These are phyloP conservation scores for Talaromyces albobiverticillius DNA, from an alignment of 2,329 filamentous ascomycete genomes.

Conservation along the genomic window DNA sequence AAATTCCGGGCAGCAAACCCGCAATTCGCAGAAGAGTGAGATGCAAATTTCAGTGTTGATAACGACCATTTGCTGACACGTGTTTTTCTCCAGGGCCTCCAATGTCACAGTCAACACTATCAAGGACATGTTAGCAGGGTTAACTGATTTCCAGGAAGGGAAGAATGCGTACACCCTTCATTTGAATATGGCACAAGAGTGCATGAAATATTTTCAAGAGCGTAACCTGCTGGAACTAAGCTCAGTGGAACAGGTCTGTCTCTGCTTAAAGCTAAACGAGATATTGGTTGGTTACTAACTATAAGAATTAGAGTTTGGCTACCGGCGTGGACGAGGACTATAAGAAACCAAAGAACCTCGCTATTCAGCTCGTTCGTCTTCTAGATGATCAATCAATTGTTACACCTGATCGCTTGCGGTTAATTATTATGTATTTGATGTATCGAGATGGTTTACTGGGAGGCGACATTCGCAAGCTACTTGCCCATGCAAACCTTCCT, in stretches of 20 bases:
- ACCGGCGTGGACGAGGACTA: conserved; percentile 92
- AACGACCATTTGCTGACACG: neutral
- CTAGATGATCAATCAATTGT: conserved; percentile 77
- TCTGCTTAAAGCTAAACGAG: conserved; percentile 6
- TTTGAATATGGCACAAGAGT: conserved; percentile 93
- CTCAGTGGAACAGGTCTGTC: conserved; percentile 70
- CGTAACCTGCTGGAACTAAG: conserved; percentile 84
- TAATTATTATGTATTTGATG: conserved; percentile 81
- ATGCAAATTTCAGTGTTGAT: conserved; percentile 5
- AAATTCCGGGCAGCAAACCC: conserved; percentile 89
- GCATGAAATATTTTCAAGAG: conserved; percentile 87
- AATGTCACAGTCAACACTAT: conserved; percentile 82
- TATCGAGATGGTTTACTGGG: conserved; percentile 81
- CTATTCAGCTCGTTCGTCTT: conserved; percentile 81
- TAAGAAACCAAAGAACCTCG: conserved; percentile 83
- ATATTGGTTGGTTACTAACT: conserved; percentile 11
- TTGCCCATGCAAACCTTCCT: conserved; percentile 78
- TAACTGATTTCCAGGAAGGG: conserved; percentile 92
- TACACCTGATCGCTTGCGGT: conserved; percentile 72
- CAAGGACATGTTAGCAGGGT: conserved; percentile 92
- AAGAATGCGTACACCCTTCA: conserved; percentile 94
- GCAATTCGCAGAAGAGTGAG: conserved; percentile 74
- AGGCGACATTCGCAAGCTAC: conserved; percentile 79
- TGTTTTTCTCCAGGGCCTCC: conserved; percentile 54
- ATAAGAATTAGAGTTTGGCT: conserved; percentile 60